These are phyloP conservation scores for Lasiosphaeria miniovina DNA, from an alignment of 495 filamentous ascomycete species.

Conservation along the genomic window DNA sequence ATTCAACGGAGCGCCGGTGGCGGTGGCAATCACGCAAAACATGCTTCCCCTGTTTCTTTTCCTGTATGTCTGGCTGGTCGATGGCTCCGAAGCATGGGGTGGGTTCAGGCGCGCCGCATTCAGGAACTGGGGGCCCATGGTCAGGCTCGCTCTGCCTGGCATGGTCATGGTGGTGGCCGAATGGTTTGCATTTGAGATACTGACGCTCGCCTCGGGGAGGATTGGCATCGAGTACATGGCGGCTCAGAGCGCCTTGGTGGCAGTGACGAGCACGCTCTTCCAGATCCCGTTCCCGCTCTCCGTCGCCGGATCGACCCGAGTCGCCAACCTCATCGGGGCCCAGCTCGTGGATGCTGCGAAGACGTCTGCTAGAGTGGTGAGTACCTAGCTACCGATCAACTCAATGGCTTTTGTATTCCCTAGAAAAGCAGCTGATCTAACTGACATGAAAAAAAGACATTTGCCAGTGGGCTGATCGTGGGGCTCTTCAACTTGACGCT, in stretches of 20 bases:
- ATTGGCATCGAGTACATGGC: constrained; percentile 67
- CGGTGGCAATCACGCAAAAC: constrained; percentile 76
- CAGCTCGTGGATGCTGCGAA: constrained; percentile 67
- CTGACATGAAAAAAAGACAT: constrained; percentile 37
- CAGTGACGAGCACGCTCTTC: constrained; percentile 54
- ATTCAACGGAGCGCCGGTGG: constrained; percentile 67
- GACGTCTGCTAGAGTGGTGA: constrained; percentile 64
- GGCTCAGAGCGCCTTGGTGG: constrained; percentile 58
- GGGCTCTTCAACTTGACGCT: constrained; percentile 74
- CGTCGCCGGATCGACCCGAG: constrained; percentile 60
- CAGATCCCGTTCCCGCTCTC: constrained; percentile 61
- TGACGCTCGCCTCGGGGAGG: constrained; percentile 69
- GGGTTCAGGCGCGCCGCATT: constrained; percentile 70
- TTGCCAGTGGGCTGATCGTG: constrained; percentile 62
- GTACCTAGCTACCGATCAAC: constrained; percentile 14
- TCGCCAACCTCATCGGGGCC: constrained; percentile 67
- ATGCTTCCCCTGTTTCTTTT: constrained; percentile 74
- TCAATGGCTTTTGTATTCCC: background rate
- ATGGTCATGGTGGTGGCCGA: constrained; percentile 92
- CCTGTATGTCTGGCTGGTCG: constrained; percentile 70
- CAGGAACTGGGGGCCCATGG: constrained; percentile 59
- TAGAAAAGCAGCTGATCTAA: background rate
- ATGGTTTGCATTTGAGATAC: constrained; percentile 77
- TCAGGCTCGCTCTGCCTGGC: constrained; percentile 26
- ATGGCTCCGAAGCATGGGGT: constrained; percentile 82